phyloP scores from a whole-genome alignment of 352 stramenopile species.

The Globisporangium sylvaticum region DNA sequence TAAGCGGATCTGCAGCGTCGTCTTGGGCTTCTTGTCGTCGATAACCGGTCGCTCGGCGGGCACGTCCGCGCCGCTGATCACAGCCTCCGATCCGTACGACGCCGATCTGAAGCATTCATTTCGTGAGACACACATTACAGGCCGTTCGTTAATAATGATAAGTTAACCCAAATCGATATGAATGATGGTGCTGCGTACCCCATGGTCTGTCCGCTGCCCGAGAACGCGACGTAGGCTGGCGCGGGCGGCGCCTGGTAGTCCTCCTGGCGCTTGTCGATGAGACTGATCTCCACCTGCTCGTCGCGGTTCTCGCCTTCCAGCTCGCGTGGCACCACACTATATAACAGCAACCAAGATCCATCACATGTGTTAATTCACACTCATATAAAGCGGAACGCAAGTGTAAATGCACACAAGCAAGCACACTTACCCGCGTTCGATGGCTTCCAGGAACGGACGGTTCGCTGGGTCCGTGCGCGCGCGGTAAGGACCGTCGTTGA shows the following conservation, averaged over 20 bases:
- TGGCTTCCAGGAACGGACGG: slow-evolving; percentile 75
- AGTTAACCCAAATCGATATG: background rate
- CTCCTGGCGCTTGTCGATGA: slow-evolving; percentile 85
- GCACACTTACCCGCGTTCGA: slow-evolving; percentile 51
- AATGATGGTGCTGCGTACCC: slow-evolving; percentile 23
- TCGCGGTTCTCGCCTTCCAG: slow-evolving; percentile 64
- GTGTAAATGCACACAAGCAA: background rate
- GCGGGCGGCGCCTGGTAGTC: slow-evolving; percentile 65
- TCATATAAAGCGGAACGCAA: background rate
- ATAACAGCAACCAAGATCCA: background rate
- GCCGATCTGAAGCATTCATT: slow-evolving; percentile 24
- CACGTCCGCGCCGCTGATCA: slow-evolving; percentile 37
- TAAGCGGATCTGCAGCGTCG: slow-evolving; percentile 86
- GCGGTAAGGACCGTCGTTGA: slow-evolving; percentile 77
- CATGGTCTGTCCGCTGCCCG: slow-evolving; percentile 79
- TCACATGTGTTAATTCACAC: slow-evolving; percentile 4
- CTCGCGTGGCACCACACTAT: slow-evolving; percentile 68
- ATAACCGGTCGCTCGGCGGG: slow-evolving; percentile 53
- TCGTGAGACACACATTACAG: background rate
- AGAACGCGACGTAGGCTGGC: slow-evolving; percentile 86
- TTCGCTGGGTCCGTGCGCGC: slow-evolving; percentile 63
- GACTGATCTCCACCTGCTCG: slow-evolving; percentile 73
- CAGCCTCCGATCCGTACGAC: slow-evolving; percentile 37
- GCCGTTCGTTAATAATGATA: background rate
- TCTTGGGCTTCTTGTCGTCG: slow-evolving; percentile 84